Base-by-base conservation (phyloP, 1,139 yeast genomes). In the Saccharomyces hybrid region DNA sequence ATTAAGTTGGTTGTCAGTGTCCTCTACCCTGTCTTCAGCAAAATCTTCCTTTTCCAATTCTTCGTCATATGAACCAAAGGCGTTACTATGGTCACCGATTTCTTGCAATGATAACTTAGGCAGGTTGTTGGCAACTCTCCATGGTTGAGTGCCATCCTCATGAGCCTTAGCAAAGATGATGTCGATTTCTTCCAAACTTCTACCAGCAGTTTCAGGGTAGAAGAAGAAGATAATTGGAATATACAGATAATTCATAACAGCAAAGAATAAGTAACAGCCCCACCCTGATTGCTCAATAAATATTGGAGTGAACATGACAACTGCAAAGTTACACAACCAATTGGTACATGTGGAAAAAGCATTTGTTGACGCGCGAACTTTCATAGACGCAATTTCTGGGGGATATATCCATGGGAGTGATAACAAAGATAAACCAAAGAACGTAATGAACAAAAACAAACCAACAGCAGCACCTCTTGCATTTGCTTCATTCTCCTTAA, bases 161-260 rank as follows among this genome's bases (percentile, higher is more conserved):
- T 60, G 55, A 52, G 72, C 55, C 55, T 62, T 62, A 44, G 65
- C 75, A 63, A 81, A 83, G 59, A 85, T 83, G 59, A 79, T 74
- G 65, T 83, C 86, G 59, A 82, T 76, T 64, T 82, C 86, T 67
- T 82, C 87, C 65, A 83, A 73, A 29, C 84, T 73, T 63, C 85
- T 75, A 56, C 82, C 82, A 11, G 84, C 80, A 32, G 86, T 82
- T 72, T 83, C 88, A 41, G 87, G 87, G 65, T 79, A 82, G 71
- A 79, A 84, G 76, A 86, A 79, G 75, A 72, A 84, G 54, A 84
- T 85, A 62, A 75, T 61, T 38, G 88, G 87, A 47, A 83, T 73
- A 73, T 82, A 74, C 19, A 64, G 48, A 57, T 68, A 69, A 63
- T 75, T 75, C 55, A 80, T 70, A 46, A 66, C 47, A 28, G 75